These are phyloP conservation scores for Fraxinus sp. DNA, from an alignment of 305 asterid species.

Conservation along the genomic window DNA sequence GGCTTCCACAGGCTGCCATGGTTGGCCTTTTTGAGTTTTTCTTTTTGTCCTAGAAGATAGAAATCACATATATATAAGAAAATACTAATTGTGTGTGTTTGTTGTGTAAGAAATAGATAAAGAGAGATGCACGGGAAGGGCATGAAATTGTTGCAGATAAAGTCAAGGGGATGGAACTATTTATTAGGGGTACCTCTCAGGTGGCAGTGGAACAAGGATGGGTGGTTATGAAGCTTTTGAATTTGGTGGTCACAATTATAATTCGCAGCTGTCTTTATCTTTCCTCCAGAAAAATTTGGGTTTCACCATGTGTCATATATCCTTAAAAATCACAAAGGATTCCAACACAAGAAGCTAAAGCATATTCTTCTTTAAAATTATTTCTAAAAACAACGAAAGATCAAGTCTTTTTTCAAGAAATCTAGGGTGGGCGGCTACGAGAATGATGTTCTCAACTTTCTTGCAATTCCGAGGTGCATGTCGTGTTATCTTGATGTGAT, in stretches of 20 bases:
- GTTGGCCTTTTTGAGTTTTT: not conserved
- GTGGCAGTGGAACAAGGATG: constrained; percentile 33
- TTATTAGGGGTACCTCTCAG: constrained; percentile 40
- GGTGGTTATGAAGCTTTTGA: constrained; percentile 49
- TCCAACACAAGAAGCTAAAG: not conserved
- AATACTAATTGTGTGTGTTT: not conserved
- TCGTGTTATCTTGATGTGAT: constrained; percentile 32
- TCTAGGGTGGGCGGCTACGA: not conserved
- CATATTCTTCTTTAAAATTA: not conserved
- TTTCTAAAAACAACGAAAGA: not conserved
- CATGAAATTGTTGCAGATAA: constrained; percentile 45
- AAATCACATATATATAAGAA: constrained; percentile 23
- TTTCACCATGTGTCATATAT: not conserved
- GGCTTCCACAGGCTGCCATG: constrained; percentile 66
- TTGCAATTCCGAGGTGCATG: constrained; percentile 19
- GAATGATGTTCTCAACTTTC: constrained; percentile 17
- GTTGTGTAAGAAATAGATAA: not conserved
- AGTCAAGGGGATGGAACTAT: constrained; percentile 45
- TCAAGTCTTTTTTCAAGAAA: not conserved
- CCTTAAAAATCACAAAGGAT: not conserved
- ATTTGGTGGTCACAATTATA: constrained; percentile 37
- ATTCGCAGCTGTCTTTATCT: constrained; percentile 26
- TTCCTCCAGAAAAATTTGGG: constrained; percentile 5
- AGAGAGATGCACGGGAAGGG: constrained; percentile 40
- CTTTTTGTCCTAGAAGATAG: constrained; percentile 12